Evolutionary conservation across 2,329 filamentous ascomycete species (phyloP).

Genomic region (Balansia obtecta): DNA sequence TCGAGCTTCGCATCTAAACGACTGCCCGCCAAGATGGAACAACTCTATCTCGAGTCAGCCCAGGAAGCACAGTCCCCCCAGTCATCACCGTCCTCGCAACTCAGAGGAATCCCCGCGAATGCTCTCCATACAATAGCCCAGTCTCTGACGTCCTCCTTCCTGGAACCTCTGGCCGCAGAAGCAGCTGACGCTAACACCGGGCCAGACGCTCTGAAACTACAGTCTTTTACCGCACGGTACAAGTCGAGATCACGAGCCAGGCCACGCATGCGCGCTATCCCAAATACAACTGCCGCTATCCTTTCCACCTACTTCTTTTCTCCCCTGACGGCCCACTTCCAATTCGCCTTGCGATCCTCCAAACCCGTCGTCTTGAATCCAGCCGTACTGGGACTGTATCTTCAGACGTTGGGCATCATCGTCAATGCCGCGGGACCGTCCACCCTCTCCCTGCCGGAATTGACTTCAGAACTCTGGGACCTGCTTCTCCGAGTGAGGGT

Average conservation of each 20-base stretch:
- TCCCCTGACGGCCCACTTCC: constrained; percentile 72
- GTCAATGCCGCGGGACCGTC: constrained; percentile 74
- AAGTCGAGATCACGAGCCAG: constrained; percentile 21
- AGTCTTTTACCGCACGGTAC: constrained; percentile 63
- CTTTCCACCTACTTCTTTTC: constrained; percentile 73
- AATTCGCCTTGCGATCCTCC: constrained; percentile 41
- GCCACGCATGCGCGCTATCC: constrained; percentile 41
- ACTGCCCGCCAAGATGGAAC: constrained; percentile 62
- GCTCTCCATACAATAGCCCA: constrained; percentile 57
- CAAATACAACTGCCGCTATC: constrained; percentile 67
- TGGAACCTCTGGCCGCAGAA: constrained; percentile 68
- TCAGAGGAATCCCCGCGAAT: constrained; percentile 41
- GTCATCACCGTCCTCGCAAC: constrained; percentile 16
- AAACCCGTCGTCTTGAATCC: constrained; percentile 58
- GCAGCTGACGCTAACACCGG: constrained; percentile 72
- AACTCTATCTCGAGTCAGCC: constrained; percentile 43
- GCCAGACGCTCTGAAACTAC: constrained; percentile 75
- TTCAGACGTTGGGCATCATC: constrained; percentile 77
- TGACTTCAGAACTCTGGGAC: constrained; percentile 76
- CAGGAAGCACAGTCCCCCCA: constrained; percentile 12
- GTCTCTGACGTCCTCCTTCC: constrained; percentile 56
- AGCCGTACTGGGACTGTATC: constrained; percentile 62
- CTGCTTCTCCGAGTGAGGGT: constrained; percentile 62
- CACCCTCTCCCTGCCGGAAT: constrained; percentile 60
- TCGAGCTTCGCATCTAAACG: constrained; percentile 67